phyloP scores from a whole-genome alignment of 169 alveolate species.

The Sarcocystis neurona region DNA sequence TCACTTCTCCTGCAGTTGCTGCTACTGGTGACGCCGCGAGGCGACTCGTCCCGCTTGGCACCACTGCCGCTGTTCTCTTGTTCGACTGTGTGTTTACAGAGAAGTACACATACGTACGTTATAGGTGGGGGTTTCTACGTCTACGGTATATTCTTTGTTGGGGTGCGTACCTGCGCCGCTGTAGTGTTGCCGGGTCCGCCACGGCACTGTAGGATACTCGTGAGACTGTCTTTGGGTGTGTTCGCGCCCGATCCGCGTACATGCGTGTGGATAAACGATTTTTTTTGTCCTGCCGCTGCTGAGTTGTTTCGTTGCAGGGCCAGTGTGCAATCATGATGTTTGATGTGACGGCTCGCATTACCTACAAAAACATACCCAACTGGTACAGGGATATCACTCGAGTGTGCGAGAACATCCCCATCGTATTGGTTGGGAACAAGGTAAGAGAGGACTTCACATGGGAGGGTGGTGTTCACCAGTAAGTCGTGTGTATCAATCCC shows the following conservation, averaged over 20 bases:
- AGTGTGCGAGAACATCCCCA: slow-evolving; percentile 99
- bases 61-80: too few species aligned
- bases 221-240: background rate
- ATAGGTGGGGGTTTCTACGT: too few species aligned
- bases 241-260: background rate
- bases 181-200: background rate
- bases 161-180: too few species aligned
- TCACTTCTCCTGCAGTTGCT: too few species aligned
- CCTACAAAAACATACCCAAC: slow-evolving; percentile 98
- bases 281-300: too few species aligned
- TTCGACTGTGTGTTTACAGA: too few species aligned
- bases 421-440: slow-evolving; percentile 98
- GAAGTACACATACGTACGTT: too few species aligned
- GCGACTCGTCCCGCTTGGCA: too few species aligned
- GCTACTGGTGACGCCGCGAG: too few species aligned
- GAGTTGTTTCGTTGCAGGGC: slow-evolving; percentile 73
- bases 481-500: too few species aligned
- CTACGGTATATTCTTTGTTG: too few species aligned
- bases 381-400: slow-evolving; percentile 99
- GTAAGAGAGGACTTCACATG: slow-evolving; percentile 89
- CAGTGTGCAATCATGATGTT: slow-evolving; percentile 99
- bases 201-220: background rate
- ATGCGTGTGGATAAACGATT: background rate
- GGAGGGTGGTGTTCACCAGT: too few species aligned
- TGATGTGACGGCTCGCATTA: slow-evolving; percentile 98